Conservation (phyloP, 2,329 filamentous ascomycete genomes). For the Ophiostoma fasciatum region DNA sequence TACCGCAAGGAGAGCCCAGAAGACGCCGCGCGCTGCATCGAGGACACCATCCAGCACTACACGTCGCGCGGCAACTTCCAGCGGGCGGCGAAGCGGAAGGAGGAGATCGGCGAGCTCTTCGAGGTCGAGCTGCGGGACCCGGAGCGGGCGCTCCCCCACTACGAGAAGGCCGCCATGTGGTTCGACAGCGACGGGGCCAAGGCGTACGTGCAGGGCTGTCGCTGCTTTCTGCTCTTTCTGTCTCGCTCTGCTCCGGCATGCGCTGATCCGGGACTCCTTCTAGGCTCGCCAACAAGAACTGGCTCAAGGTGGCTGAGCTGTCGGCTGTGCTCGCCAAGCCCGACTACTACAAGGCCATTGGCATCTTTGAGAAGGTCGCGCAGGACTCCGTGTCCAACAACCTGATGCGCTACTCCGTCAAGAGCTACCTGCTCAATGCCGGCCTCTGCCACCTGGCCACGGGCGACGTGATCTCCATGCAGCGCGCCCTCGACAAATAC, state of each 20-base stretch:
- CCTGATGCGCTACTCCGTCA: conserved; percentile 84
- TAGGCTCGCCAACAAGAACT: conserved; percentile 83
- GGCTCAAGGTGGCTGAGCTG: conserved; percentile 81
- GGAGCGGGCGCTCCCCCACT: conserved; percentile 65
- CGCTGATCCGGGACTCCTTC: not conserved
- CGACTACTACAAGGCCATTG: conserved; percentile 74
- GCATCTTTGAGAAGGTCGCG: conserved; percentile 73
- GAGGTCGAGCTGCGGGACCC: conserved; percentile 69
- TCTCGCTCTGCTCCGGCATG: not conserved
- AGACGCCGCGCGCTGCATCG: conserved; percentile 67
- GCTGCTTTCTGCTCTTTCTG: not conserved
- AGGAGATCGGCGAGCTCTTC: conserved; percentile 74
- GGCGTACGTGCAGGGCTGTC: conserved; percentile 40
- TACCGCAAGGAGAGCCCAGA: conserved; percentile 76
- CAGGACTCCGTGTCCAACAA: conserved; percentile 70
- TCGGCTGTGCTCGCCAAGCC: conserved; percentile 51
- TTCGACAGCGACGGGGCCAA: conserved; percentile 76
- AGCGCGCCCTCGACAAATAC: conserved; percentile 71
- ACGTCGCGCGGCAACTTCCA: conserved; percentile 82
- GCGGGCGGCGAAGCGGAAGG: conserved; percentile 78
- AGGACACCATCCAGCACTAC: conserved; percentile 72
- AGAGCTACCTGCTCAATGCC: conserved; percentile 90
- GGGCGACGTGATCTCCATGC: conserved; percentile 61
- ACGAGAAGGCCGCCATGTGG: conserved; percentile 77
- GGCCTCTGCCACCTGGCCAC: conserved; percentile 74